phyloP scores from a whole-genome alignment of 148 eudicot species.

The Fagopyrum esculentum region DNA sequence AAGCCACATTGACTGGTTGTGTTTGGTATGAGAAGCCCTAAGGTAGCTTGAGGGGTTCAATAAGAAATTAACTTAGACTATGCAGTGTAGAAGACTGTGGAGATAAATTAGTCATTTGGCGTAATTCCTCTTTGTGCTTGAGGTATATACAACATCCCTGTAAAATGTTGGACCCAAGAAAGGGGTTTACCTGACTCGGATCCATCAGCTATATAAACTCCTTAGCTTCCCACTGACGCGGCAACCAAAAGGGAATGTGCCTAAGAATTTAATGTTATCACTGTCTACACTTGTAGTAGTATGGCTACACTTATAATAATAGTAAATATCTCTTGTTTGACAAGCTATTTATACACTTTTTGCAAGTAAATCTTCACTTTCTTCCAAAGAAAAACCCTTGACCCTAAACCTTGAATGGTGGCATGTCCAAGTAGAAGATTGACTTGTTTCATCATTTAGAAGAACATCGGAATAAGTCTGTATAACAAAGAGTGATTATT shows the following conservation, averaged over 20 bases:
- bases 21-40: too few species aligned
- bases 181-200: constrained; percentile 69
- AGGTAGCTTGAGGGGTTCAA: too few species aligned
- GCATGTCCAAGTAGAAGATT: constrained; percentile 46
- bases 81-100: too few species aligned
- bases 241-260: constrained; percentile 71
- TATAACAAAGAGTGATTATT: neutral
- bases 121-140: neutral
- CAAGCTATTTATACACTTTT: constrained; percentile 79
- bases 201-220: constrained; percentile 98
- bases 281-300: constrained; percentile 19
- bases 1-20: neutral
- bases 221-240: constrained; percentile 95
- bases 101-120: neutral
- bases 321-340: constrained; percentile 76
- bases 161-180: neutral
- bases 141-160: neutral
- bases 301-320: constrained; percentile 33
- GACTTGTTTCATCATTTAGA: neutral
- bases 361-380: constrained; percentile 70
- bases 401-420: constrained; percentile 83
- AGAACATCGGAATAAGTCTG: neutral
- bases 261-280: constrained; percentile 42
- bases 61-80: too few species aligned
- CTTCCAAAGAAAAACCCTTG: constrained; percentile 71